Conservation (phyloP, 805 yeast species). For the Metschnikowia similis region DNA sequence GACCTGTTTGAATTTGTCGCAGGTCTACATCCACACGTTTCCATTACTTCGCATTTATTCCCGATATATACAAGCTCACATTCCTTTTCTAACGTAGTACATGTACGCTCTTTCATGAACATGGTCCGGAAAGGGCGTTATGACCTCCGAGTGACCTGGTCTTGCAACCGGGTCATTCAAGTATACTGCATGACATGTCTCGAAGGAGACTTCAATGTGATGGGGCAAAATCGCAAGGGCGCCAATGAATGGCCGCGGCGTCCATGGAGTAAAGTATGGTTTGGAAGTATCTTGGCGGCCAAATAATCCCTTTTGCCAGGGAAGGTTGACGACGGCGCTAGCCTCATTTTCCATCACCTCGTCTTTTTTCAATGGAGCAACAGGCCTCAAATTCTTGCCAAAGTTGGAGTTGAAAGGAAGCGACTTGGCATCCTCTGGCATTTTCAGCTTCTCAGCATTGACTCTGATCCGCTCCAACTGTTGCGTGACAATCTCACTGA, state of each 20-base stretch:
- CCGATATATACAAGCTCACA: conserved; percentile 26
- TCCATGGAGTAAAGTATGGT: conserved; percentile 95
- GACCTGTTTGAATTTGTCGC: too few species aligned
- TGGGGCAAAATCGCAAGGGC: conserved; percentile 90
- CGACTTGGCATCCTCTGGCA: conserved; percentile 24
- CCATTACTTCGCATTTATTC: neutral
- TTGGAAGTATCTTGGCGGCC: conserved; percentile 77
- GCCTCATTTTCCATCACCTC: conserved; percentile 49
- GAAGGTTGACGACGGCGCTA: conserved; percentile 51
- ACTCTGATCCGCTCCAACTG: conserved; percentile 32
- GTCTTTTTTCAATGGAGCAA: conserved; percentile 37
- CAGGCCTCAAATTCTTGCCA: conserved; percentile 28
- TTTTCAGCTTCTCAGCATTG: conserved; percentile 22
- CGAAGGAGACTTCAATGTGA: conserved; percentile 85
- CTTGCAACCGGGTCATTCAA: conserved; percentile 95
- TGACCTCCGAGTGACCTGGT: conserved; percentile 94
- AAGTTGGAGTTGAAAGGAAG: conserved; percentile 28
- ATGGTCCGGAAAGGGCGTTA: conserved; percentile 78
- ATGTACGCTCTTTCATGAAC: conserved; percentile 91
- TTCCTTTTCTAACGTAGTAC: conserved; percentile 80
- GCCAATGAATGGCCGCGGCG: conserved; percentile 87
- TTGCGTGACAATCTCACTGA: conserved; percentile 33
- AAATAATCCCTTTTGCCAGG: conserved; percentile 75
- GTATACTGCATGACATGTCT: conserved; percentile 94
- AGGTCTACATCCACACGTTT: too few species aligned